Evolutionary conservation across 257 asterid species (phyloP), one percentile per base, ranked within the genome.

Genomic region (Haberlea rhodopensis): DNA sequence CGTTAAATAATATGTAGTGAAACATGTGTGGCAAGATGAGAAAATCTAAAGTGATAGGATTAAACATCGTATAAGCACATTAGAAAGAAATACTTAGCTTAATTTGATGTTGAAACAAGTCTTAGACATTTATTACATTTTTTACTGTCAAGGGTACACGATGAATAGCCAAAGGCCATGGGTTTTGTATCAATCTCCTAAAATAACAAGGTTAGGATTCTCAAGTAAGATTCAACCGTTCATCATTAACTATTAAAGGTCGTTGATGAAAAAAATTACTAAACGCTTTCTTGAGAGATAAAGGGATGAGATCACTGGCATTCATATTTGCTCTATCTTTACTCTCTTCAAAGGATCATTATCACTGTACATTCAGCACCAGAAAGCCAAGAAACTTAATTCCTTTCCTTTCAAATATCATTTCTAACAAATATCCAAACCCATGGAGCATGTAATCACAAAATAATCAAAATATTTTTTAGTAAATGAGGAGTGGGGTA

Each of bases 391-490:
- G 8, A 43, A 60, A 20, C 55, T 1, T n/a, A 31, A n/a, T 20
- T 34, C 31, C 27, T 37, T n/a, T 8, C 54, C 57, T 40, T 18
- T 15, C 25, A 26, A 61, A 45, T 57, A 68, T 45, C 58, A 29
- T 72, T 63, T 32, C 28, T 32, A 70, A 60, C 65, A 70, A 23
- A 46, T 51, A 37, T 62, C 45, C 25, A 63, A 74, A 66, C 63
- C 24, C 57, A 26, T 27, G 53, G 66, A 40, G 22, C 43, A 71
- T 27, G 67, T 53, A 66, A 75, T 51, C 54, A 54, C 62, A 28
- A 22, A 70, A 37, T 64, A 63, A 37, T 5, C 5, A 37, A 34
- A 0, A 29, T 31, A 0, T 7, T 29, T 31, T 13, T 43, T 1
- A 7, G 46, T 10, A 10, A 37, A 37, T 43, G 18, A 15, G n/a